These are phyloP conservation scores for Leptomonas pyrrhocoris DNA, from an alignment of 208 protist species.

Conservation along the genomic window DNA sequence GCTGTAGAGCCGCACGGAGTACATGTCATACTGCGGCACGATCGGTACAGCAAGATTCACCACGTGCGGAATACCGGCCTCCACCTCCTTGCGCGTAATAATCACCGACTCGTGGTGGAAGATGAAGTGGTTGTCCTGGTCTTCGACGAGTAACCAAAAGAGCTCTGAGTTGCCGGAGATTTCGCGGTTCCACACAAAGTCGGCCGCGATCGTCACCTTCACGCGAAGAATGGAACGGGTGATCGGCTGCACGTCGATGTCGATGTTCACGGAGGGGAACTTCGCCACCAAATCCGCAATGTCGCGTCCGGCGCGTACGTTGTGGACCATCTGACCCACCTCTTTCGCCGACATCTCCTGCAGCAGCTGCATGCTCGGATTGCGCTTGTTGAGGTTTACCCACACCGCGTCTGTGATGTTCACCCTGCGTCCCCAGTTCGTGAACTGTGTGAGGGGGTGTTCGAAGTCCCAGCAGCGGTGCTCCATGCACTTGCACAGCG, in stretches of 20 bases:
- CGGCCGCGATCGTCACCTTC: slow-evolving; percentile 85
- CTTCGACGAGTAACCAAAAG: slow-evolving; percentile 98
- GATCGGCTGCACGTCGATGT: slow-evolving; percentile 96
- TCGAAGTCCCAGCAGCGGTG: slow-evolving; percentile 94
- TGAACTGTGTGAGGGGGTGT: slow-evolving; percentile 91
- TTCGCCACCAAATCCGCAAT: slow-evolving; percentile 82
- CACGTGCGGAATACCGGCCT: slow-evolving; percentile 71
- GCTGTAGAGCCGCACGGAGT: slow-evolving; percentile 95
- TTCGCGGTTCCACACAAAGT: slow-evolving; percentile 95
- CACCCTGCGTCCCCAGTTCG: slow-evolving; percentile 51
- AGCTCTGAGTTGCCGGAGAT: slow-evolving; percentile 93
- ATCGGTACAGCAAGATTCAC: slow-evolving; percentile 97
- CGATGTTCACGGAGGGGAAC: slow-evolving; percentile 93
- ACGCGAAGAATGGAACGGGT: slow-evolving; percentile 96
- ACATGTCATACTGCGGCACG: slow-evolving; percentile 97
- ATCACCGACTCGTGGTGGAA: slow-evolving; percentile 87
- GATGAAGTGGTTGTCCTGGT: slow-evolving; percentile 95
- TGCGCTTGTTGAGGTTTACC: slow-evolving; percentile 68
- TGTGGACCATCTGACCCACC: slow-evolving; percentile 89
- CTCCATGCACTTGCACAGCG: slow-evolving; percentile 94
- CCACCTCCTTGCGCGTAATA: slow-evolving; percentile 87
- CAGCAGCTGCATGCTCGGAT: slow-evolving; percentile 78
- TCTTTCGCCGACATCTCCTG: slow-evolving; percentile 81
- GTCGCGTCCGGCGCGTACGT: slow-evolving; percentile 75
- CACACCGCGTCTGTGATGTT: slow-evolving; percentile 84